phyloP scores from a whole-genome alignment of 192 early-diverging fungal species.

The Entrophospora sp. region DNA sequence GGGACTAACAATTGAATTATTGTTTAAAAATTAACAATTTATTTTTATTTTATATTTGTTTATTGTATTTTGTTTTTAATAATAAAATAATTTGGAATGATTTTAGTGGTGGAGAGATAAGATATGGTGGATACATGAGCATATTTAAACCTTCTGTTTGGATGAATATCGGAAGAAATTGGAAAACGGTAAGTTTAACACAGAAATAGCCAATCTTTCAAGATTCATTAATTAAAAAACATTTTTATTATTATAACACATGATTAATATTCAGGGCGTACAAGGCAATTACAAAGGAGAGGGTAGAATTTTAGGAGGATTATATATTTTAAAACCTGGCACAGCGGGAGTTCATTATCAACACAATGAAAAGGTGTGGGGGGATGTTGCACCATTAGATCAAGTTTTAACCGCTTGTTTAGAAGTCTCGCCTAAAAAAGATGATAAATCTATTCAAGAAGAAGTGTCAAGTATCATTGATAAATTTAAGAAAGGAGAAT shows the following conservation, averaged over 20 bases:
- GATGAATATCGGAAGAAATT: slow-evolving; percentile 15
- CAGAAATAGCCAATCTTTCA: background rate
- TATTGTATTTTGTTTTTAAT: background rate
- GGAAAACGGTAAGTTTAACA: background rate
- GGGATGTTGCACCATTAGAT: slow-evolving; percentile 32
- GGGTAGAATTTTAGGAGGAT: slow-evolving; percentile 37
- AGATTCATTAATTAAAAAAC: background rate
- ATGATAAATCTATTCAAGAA: background rate
- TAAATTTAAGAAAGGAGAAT: too few relatives aligned
- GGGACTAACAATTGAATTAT: too few relatives aligned
- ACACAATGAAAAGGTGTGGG: slow-evolving; percentile 37
- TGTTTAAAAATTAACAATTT: too few relatives aligned
- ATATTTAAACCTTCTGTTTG: slow-evolving; percentile 27
- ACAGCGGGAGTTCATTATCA: slow-evolving; percentile 33
- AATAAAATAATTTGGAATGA: background rate
- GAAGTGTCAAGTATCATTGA: too few relatives aligned
- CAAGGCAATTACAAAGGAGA: slow-evolving; percentile 38
- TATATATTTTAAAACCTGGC: slow-evolving; percentile 25
- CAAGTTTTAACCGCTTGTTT: slow-evolving; percentile 27
- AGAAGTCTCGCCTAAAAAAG: slow-evolving; percentile 8
- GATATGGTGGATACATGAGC: slow-evolving; percentile 23
- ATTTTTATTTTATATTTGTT: too few relatives aligned
- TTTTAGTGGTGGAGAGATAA: slow-evolving; percentile 25
- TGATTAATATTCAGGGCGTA: slow-evolving; percentile 26
- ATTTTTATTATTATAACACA: background rate